Conservation (phyloP, 352 stramenopile genomes). For the Stramenopiles sp. region DNA sequence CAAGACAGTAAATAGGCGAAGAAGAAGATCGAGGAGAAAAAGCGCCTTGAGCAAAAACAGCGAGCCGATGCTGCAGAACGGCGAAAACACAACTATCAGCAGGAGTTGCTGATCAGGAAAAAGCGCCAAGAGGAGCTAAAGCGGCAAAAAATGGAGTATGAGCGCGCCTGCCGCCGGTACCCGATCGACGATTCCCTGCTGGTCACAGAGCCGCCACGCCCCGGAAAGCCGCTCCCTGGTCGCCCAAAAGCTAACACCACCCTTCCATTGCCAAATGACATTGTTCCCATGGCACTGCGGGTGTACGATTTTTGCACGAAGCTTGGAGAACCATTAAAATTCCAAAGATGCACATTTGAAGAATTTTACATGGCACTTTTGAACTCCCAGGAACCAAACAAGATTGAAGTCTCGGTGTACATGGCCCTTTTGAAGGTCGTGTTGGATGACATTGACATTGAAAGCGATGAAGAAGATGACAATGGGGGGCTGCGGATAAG, state of each 20-base stretch:
- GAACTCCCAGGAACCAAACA: not conserved
- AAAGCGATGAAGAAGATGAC: not conserved
- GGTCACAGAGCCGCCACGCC: not conserved
- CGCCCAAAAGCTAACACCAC: not conserved
- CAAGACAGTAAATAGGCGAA: too few species aligned
- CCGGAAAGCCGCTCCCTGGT: not conserved
- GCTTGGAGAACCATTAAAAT: not conserved
- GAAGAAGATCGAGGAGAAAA: not conserved
- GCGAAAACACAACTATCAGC: not conserved
- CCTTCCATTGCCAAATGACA: not conserved
- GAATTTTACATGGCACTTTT: not conserved
- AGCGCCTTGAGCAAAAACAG: not conserved
- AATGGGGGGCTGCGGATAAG: too few species aligned
- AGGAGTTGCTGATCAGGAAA: not conserved
- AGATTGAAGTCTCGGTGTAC: not conserved
- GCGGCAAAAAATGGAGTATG: not conserved
- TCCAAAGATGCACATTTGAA: not conserved
- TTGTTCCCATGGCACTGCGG: not conserved
- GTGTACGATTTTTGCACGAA: not conserved
- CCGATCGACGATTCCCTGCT: not conserved
- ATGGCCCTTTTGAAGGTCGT: not conserved
- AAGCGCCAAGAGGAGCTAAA: not conserved
- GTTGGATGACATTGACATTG: not conserved
- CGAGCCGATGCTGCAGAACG: not conserved
- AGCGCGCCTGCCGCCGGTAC: not conserved